Conservation (phyloP, 305 asterid species). For the Salvia sclarea region DNA sequence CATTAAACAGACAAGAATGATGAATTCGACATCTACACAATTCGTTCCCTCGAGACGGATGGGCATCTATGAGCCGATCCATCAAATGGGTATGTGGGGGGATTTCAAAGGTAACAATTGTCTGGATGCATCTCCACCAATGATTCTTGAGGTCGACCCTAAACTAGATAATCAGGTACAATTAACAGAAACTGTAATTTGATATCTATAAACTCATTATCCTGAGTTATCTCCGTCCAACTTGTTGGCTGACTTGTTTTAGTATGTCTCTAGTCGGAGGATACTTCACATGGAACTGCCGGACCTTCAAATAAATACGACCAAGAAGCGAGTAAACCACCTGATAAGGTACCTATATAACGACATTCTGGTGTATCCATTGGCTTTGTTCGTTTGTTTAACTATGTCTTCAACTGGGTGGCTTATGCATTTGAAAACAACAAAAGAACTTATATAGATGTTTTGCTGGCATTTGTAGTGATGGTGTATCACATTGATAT, state of each 20-base stretch:
- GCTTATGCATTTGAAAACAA: not conserved
- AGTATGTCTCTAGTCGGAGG: slow-evolving; percentile 63
- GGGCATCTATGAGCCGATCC: slow-evolving; percentile 86
- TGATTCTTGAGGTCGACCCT: slow-evolving; percentile 61
- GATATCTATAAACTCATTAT: slow-evolving; percentile 8
- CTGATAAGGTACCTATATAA: slow-evolving; percentile 64
- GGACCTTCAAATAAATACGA: slow-evolving; percentile 72
- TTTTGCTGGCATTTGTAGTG: not conserved
- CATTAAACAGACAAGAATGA: slow-evolving; percentile 39
- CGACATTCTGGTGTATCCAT: slow-evolving; percentile 9
- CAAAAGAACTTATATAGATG: not conserved
- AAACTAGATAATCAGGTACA: slow-evolving; percentile 72
- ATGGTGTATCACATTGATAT: not conserved
- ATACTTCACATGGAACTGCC: slow-evolving; percentile 74
- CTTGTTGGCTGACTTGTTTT: slow-evolving; percentile 26
- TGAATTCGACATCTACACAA: slow-evolving; percentile 75
- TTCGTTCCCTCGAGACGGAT: slow-evolving; percentile 81
- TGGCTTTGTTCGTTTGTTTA: slow-evolving; percentile 9
- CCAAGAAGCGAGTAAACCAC: slow-evolving; percentile 68
- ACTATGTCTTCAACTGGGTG: not conserved
- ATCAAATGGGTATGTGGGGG: slow-evolving; percentile 84
- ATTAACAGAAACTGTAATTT: not conserved
- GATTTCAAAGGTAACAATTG: slow-evolving; percentile 71
- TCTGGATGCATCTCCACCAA: slow-evolving; percentile 51
- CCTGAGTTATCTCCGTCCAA: slow-evolving; percentile 8